Evolutionary conservation across 2,329 filamentous ascomycete genomes (phyloP).

Genomic region (Stagonosporopsis chrysanthemi): DNA sequence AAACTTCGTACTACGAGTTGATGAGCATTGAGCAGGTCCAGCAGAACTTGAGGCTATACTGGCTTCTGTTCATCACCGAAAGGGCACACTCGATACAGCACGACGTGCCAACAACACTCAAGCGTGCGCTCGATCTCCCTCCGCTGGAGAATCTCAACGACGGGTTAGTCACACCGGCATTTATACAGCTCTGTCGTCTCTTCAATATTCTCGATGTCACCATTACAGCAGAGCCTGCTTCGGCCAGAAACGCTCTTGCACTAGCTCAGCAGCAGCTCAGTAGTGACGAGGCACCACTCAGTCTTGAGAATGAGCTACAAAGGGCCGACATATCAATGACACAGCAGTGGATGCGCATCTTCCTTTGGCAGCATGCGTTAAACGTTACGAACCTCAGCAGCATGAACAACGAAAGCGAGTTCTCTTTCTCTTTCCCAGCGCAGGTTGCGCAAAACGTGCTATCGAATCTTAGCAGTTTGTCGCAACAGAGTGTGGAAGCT

Average conservation of each 20-base stretch:
- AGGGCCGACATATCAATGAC: slow-evolving; percentile 50
- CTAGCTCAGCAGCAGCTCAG: slow-evolving; percentile 44
- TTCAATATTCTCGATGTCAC: slow-evolving; percentile 47
- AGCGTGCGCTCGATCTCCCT: slow-evolving; percentile 40
- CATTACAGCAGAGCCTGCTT: slow-evolving; percentile 42
- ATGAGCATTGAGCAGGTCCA: slow-evolving; percentile 39
- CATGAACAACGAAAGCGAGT: slow-evolving; percentile 40
- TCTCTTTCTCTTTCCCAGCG: slow-evolving; percentile 47
- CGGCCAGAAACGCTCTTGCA: slow-evolving; percentile 40
- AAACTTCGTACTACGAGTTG: slow-evolving; percentile 32
- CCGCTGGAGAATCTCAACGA: slow-evolving; percentile 40
- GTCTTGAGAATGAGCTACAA: slow-evolving; percentile 46
- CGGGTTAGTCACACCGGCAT: slow-evolving; percentile 43
- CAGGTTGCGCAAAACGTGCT: slow-evolving; percentile 46
- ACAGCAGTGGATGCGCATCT: slow-evolving; percentile 50
- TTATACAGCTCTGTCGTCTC: slow-evolving; percentile 45
- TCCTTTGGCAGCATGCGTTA: slow-evolving; percentile 48
- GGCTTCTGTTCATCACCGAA: slow-evolving; percentile 48
- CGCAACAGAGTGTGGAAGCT: slow-evolving; percentile 43
- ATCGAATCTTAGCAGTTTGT: slow-evolving; percentile 39
- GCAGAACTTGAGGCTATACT: slow-evolving; percentile 44
- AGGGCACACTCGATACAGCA: slow-evolving; percentile 48
- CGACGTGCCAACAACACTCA: slow-evolving; percentile 44
- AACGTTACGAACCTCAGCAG: slow-evolving; percentile 44
- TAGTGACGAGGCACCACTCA: slow-evolving; percentile 37